These are phyloP conservation scores for Pseudognaphalium luteoalbum DNA, from an alignment of 129 eudicot species.

Conservation along the genomic window DNA sequence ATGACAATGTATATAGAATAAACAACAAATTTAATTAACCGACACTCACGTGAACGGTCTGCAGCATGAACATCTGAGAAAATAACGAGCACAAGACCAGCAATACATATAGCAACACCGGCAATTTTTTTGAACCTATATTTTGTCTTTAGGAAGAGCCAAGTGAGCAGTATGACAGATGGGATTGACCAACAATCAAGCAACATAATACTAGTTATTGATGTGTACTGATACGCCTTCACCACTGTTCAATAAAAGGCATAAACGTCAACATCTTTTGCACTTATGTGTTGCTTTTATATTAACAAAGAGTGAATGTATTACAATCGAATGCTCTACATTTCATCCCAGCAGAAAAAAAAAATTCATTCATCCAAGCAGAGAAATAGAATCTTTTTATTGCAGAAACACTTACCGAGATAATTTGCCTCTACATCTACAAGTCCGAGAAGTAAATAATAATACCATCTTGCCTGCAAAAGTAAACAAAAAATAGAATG, in stretches of 20 bases:
- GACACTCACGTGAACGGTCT: conserved; percentile 71
- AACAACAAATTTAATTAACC: too few species aligned
- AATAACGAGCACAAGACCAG: conserved; percentile 79
- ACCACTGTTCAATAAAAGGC: conserved; percentile 57
- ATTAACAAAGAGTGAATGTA: not conserved
- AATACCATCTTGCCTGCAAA: conserved; percentile 93
- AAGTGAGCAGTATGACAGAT: conserved; percentile 76
- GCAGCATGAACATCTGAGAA: conserved; percentile 93
- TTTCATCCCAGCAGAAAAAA: not conserved
- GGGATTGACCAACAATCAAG: conserved; percentile 99
- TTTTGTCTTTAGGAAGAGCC: conserved; percentile 89
- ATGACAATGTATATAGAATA: not conserved
- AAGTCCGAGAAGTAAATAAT: conserved; percentile 77
- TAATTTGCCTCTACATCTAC: conserved; percentile 95
- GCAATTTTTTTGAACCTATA: conserved; percentile 63
- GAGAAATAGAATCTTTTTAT: not conserved
- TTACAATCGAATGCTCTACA: not conserved
- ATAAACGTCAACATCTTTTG: conserved; percentile 10
- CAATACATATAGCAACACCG: conserved; percentile 80
- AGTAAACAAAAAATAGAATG: not conserved
- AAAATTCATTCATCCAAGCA: not conserved
- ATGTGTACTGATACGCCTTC: conserved; percentile 96
- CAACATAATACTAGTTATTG: conserved; percentile 87
- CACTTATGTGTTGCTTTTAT: not conserved
- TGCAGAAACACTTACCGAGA: conserved; percentile 59